Evolutionary conservation across 176 grass and related monocot genomes (phyloP).

Genomic region (Avena sativa): DNA sequence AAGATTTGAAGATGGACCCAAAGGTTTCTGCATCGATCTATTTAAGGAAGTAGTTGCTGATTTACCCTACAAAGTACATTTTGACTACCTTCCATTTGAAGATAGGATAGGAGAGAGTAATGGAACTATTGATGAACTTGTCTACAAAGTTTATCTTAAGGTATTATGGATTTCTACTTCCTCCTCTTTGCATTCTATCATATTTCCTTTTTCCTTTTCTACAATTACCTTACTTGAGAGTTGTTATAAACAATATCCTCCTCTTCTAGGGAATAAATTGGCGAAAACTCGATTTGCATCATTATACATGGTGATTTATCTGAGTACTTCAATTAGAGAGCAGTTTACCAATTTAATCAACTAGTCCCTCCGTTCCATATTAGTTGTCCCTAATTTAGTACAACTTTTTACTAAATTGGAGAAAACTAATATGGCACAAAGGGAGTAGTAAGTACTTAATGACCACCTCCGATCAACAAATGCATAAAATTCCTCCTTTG

Average conservation of each 20-base stretch:
- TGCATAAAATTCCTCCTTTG: neutral
- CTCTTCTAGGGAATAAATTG: neutral
- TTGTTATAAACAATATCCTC: neutral
- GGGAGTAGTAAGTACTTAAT: neutral
- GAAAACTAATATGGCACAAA: no score
- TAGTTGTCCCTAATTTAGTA: no score
- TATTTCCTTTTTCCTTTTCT: neutral
- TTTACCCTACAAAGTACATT: constrained; percentile 51
- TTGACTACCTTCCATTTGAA: constrained; percentile 26
- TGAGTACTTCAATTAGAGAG: neutral
- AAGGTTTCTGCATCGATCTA: constrained; percentile 60
- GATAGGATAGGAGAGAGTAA: constrained; percentile 50
- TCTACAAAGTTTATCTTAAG: constrained; percentile 74
- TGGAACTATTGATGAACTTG: constrained; percentile 66
- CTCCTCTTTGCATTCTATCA: neutral
- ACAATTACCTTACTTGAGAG: neutral
- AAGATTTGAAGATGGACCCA: neutral
- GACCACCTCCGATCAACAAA: constrained; percentile 8
- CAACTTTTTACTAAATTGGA: no score
- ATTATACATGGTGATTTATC: neutral
- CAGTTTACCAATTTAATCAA: neutral
- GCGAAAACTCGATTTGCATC: neutral
- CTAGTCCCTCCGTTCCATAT: no score
- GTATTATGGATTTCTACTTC: constrained; percentile 26
- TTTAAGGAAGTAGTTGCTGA: constrained; percentile 48